phyloP scores from a whole-genome alignment of 2,329 filamentous ascomycete species.

The Ilyonectria mors-panacis region DNA sequence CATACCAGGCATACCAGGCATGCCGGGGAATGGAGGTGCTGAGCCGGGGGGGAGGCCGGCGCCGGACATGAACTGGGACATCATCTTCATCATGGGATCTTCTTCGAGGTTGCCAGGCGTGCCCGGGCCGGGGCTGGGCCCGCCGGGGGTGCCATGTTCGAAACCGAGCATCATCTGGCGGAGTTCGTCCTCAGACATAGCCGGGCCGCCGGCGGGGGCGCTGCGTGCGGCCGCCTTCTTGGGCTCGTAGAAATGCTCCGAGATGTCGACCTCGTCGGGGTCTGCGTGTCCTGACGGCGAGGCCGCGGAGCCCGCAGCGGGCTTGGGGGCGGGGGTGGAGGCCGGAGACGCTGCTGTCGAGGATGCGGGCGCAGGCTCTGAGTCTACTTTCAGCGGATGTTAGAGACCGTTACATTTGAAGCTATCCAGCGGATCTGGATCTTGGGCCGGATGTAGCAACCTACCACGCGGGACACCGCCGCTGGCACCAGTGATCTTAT shows the following conservation, averaged over 20 bases:
- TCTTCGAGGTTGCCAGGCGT: slow-evolving; percentile 43
- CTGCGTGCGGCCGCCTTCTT: slow-evolving; percentile 54
- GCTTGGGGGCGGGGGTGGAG: slow-evolving; percentile 47
- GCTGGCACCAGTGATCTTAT: slow-evolving; percentile 81
- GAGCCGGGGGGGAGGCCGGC: slow-evolving; percentile 50
- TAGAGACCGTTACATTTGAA: slow-evolving; percentile 1
- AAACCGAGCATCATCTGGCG: slow-evolving; percentile 76
- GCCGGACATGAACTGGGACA: slow-evolving; percentile 78
- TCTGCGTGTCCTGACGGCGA: slow-evolving; percentile 66
- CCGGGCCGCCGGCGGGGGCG: slow-evolving; percentile 47
- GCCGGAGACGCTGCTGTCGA: slow-evolving; percentile 50
- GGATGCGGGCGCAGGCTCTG: slow-evolving; percentile 30
- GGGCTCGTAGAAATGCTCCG: slow-evolving; percentile 78
- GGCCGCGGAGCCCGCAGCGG: slow-evolving; percentile 50
- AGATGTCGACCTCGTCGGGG: slow-evolving; percentile 85
- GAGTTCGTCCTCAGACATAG: slow-evolving; percentile 71
- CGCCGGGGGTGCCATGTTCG: slow-evolving; percentile 54
- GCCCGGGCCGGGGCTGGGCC: slow-evolving; percentile 44
- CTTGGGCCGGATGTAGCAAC: neutral
- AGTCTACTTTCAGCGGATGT: slow-evolving; percentile 12
- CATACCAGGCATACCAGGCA: slow-evolving; percentile 62
- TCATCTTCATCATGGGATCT: slow-evolving; percentile 72
- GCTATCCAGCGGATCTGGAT: neutral
- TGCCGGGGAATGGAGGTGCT: slow-evolving; percentile 53
- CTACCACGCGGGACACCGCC: slow-evolving; percentile 55